A percentile compares a stretch with the other conserved stretches of the same genome.
Evolutionary conservation across 306 rosid species (phyloP).

Genomic region (Comarum palustre): DNA sequence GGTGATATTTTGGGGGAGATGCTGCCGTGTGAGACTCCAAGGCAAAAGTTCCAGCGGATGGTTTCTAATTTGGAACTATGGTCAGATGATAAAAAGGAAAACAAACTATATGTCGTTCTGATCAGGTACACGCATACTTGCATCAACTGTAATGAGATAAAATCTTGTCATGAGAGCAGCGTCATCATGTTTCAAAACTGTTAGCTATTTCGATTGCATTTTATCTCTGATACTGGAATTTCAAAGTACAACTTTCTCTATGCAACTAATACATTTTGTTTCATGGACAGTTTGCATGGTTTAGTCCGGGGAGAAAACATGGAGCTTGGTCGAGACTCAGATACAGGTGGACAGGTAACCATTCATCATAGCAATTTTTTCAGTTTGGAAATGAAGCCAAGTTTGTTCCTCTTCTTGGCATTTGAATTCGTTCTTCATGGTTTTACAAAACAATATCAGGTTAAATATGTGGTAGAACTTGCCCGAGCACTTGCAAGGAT

Average conservation of each 20-base stretch:
- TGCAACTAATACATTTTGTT: background rate
- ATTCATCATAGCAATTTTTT: background rate
- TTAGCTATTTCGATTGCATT: background rate
- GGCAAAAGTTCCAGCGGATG: slow-evolving; percentile 42
- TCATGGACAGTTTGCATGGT: slow-evolving; percentile 63
- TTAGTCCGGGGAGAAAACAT: slow-evolving; percentile 85
- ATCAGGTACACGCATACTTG: slow-evolving; percentile 56
- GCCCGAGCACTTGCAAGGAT: slow-evolving; percentile 80
- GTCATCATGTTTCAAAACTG: background rate
- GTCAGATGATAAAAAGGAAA: slow-evolving; percentile 86
- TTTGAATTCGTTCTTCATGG: slow-evolving; percentile 13
- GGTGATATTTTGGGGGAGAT: slow-evolving; percentile 58
- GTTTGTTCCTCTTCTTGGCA: background rate
- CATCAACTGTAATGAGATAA: too few relatives aligned
- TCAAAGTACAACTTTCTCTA: background rate
- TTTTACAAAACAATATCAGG: slow-evolving; percentile 39
- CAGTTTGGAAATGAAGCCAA: background rate
- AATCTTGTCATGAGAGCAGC: too few relatives aligned
- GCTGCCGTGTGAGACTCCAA: slow-evolving; percentile 48
- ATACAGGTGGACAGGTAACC: slow-evolving; percentile 89
- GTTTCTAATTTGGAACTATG: slow-evolving; percentile 68
- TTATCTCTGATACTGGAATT: background rate
- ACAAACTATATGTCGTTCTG: slow-evolving; percentile 71
- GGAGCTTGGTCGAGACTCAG: slow-evolving; percentile 98
- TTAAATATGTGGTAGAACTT: slow-evolving; percentile 86